Evolutionary conservation across 495 filamentous ascomycete species (phyloP), one percentile per base, ranked within the genome.

Genomic region (Lasiosphaeriaceae sp.): DNA sequence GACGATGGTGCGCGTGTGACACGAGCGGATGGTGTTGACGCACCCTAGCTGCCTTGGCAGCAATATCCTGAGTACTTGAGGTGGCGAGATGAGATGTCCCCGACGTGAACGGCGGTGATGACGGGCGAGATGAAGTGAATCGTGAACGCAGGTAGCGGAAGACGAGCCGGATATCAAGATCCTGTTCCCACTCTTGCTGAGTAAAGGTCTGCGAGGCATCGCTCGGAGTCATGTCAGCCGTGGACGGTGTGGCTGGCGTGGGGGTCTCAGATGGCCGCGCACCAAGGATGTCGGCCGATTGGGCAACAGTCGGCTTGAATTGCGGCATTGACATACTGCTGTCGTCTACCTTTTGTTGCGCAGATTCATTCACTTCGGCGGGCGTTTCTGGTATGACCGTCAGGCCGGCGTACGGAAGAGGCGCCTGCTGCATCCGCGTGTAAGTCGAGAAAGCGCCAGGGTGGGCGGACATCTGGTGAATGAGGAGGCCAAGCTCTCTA

Each of bases 1-100:
- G 74, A 63, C 83, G 82, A 19, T 69, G 64, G 46, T 68, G 61
- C 8, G 34, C 37, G 43, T 69, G 66, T 4, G 85, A 84, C 23
- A 92, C 82, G 23, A 96, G 82, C 2, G 92, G 92, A 55, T 96
- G 92, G 63, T 93, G 86, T 59, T 90, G 89, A 29, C 90, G 80
- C 46, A 96, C 90, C 39, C 91, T 74, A 11, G 89, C 90, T 5
- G 88, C 90, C 48, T 91, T 87, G 35, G 88, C 88, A 1, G 89
- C 85, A 20, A 83, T 71, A 54, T 90, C 88, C 58, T 85, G 81
- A 8, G 79, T 77, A 58, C 69, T 80, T 2, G 79, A 72, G n/a
- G 76, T 73, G 37, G 74, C 73, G 14, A 80, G 71, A 54, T 77
- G 66, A 50, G 74, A 57, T 17, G 69, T 70, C 6, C 68, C 67